Conservation (phyloP, 106 monocot genomes). For the Platanthera zijinensis region DNA sequence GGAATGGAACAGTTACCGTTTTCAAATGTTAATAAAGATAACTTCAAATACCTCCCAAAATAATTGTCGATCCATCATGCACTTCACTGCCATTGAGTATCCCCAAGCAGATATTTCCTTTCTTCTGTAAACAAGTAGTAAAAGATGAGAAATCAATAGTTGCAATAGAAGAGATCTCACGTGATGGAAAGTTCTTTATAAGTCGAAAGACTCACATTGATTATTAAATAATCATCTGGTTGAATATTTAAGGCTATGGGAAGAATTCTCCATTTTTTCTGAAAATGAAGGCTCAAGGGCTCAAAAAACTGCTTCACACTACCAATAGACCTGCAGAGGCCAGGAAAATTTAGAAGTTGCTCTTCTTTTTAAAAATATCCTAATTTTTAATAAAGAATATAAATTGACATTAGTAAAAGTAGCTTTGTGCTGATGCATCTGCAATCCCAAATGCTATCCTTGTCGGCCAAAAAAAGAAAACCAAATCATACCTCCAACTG, state of each 20-base stretch:
- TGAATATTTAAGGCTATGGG: conserved; percentile 46
- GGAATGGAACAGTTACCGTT: background rate
- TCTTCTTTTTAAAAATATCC: background rate
- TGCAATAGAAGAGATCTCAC: background rate
- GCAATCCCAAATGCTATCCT: background rate
- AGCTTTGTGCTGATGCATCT: background rate
- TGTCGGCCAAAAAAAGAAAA: background rate
- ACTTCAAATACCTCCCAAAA: conserved; percentile 60
- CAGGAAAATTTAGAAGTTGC: background rate
- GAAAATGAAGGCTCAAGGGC: conserved; percentile 71
- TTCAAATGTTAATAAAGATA: background rate
- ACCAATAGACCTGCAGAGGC: conserved; percentile 46
- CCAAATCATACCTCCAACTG: no score
- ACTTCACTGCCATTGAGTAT: conserved; percentile 68
- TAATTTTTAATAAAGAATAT: background rate
- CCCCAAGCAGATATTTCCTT: conserved; percentile 76
- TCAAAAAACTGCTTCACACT: conserved; percentile 66
- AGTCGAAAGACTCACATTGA: conserved; percentile 46
- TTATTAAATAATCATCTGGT: conserved; percentile 69
- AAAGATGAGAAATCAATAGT: background rate
- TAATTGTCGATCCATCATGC: conserved; percentile 56
- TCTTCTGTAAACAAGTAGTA: conserved; percentile 33
- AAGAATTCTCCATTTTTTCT: conserved; percentile 47
- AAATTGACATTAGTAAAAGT: background rate
- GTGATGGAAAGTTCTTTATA: background rate